Conservation (phyloP, 139 green algal species). For the Micractinium sp. region DNA sequence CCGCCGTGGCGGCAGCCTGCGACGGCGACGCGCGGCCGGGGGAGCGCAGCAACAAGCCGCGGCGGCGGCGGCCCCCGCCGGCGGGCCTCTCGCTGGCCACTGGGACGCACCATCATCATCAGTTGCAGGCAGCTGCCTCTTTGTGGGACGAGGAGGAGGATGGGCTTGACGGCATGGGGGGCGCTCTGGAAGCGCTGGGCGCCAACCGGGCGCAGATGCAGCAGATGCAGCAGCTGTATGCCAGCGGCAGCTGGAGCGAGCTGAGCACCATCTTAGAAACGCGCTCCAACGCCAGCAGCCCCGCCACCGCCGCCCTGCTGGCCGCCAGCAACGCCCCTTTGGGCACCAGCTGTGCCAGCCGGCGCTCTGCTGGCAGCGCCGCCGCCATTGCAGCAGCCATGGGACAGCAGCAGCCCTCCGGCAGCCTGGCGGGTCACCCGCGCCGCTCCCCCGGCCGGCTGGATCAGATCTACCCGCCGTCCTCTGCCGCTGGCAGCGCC, state of each 20-base stretch:
- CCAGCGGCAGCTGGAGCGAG: constrained; percentile 21
- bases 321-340: not conserved
- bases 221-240: not conserved
- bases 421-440: not conserved
- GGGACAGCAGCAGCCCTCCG: not conserved
- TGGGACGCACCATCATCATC: not conserved
- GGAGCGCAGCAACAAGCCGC: constrained; percentile 23
- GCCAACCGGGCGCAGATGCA: not conserved
- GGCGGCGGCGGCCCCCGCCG: not conserved
- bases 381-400: not conserved
- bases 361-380: not conserved
- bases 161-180: not conserved
- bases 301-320: not conserved
- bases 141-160: not conserved
- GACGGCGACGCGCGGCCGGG: not conserved
- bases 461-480: not conserved
- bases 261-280: constrained; percentile 25
- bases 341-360: not conserved
- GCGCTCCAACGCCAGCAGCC: not conserved
- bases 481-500: not conserved
- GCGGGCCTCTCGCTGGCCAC: not conserved
- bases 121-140: not conserved
- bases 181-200: not conserved
- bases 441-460: not conserved
- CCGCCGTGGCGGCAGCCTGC: not conserved